A percentile compares a stretch with the other conserved stretches of the same genome.
Conservation (phyloP, 495 filamentous ascomycete genomes). For the Chaetomium cochliodes region DNA sequence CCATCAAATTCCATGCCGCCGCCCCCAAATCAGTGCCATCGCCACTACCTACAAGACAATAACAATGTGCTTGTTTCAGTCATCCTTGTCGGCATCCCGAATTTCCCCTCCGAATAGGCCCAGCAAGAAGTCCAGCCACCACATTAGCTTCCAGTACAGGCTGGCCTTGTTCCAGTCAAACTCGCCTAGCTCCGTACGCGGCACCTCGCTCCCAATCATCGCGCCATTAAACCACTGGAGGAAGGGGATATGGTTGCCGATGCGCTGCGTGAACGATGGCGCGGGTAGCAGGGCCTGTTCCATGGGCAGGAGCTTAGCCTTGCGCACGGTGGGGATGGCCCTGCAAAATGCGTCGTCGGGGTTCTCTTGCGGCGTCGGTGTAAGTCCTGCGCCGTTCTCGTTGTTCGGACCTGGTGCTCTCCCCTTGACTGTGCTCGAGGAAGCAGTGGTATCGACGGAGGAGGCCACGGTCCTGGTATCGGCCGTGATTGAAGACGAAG, state of each 20-base stretch:
- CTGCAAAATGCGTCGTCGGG: constrained; percentile 38
- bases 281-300: constrained; percentile 67
- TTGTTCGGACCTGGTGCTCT: constrained; percentile 11
- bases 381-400: constrained; percentile 8
- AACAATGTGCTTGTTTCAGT: constrained; percentile 27
- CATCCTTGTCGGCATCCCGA: constrained; percentile 51
- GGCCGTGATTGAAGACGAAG: constrained; percentile 46
- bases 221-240: constrained; percentile 70
- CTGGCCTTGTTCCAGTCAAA: constrained; percentile 76
- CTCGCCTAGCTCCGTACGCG: constrained; percentile 71
- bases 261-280: constrained; percentile 56
- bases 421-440: constrained; percentile 60
- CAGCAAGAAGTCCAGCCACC: constrained; percentile 49
- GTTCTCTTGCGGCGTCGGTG: neutral
- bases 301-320: constrained; percentile 50
- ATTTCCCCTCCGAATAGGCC: constrained; percentile 52
- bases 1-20: neutral
- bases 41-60: constrained; percentile 12
- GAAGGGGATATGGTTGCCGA: constrained; percentile 61
- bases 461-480: constrained; percentile 48
- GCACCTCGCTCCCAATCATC: constrained; percentile 76
- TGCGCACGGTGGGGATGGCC: constrained; percentile 49
- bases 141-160: constrained; percentile 69
- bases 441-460: constrained; percentile 45
- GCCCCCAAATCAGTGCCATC: neutral